phyloP scores from a whole-genome alignment of 1,284 basidiomycete species.

The Trichosporon faecale region DNA sequence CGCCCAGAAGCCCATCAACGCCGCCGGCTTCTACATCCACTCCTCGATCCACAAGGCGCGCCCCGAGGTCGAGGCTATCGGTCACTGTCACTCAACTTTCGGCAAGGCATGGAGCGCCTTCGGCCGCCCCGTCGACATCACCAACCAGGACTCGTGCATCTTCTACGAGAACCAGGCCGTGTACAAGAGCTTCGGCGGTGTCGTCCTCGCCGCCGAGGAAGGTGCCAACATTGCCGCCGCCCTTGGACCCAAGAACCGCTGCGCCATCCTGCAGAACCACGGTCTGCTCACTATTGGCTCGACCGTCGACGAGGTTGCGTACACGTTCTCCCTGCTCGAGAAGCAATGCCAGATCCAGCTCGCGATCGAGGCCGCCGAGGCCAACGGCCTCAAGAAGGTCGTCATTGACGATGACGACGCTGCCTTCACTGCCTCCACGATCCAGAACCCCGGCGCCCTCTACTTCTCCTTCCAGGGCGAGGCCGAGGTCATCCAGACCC shows the following conservation, averaged over 20 bases:
- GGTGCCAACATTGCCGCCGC: constrained; percentile 61
- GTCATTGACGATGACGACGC: constrained; percentile 46
- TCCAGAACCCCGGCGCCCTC: constrained; percentile 28
- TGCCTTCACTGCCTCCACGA: constrained; percentile 45
- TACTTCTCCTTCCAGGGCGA: constrained; percentile 20
- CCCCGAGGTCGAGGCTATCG: constrained; percentile 63
- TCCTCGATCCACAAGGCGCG: constrained; percentile 62
- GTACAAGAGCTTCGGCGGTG: constrained; percentile 58
- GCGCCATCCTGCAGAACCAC: constrained; percentile 58
- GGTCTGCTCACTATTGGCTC: constrained; percentile 58
- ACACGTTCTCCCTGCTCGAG: constrained; percentile 46
- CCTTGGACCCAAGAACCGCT: constrained; percentile 55
- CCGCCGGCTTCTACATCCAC: constrained; percentile 58
- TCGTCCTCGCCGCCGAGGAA: constrained; percentile 61
- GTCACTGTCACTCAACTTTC: constrained; percentile 61
- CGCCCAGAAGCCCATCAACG: constrained; percentile 48
- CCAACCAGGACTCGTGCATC: constrained; percentile 37
- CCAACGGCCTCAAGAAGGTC: constrained; percentile 38
- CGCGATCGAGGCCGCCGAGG: constrained; percentile 48
- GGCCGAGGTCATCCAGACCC: constrained; percentile 13
- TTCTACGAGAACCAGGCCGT: constrained; percentile 38
- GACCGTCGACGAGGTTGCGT: constrained; percentile 46
- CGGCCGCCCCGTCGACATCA: constrained; percentile 44
- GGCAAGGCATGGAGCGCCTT: constrained; percentile 41
- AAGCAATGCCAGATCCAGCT: constrained; percentile 50